Evolutionary conservation across 345 rosid species (phyloP).

Genomic region (Populus pruinosa): DNA sequence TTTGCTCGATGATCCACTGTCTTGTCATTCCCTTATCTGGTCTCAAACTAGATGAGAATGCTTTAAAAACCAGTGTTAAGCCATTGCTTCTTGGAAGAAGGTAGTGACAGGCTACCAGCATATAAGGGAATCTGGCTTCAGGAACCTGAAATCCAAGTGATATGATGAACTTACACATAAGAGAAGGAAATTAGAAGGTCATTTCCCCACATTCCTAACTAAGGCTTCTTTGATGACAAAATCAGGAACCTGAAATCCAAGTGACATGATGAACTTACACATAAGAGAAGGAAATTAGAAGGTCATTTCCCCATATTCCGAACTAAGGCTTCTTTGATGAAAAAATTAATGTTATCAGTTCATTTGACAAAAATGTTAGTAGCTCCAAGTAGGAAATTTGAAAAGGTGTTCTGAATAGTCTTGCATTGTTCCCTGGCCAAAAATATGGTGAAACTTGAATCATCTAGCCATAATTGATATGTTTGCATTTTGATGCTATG

Average conservation of each 20-base stretch:
- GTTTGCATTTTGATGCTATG: not conserved
- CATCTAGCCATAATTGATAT: not conserved
- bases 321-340: not conserved
- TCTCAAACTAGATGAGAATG: not conserved
- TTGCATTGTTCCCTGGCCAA: not conserved
- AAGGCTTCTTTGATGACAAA: not conserved
- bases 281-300: not conserved
- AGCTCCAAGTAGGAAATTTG: not conserved
- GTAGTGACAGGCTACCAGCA: not conserved
- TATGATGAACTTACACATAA: not conserved
- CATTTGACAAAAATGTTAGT: not conserved
- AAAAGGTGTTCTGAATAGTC: not conserved
- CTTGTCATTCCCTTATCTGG: not conserved
- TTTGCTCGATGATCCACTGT: not conserved
- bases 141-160: not conserved
- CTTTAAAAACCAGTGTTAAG: not conserved
- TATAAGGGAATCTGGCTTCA: not conserved
- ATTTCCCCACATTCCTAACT: not conserved
- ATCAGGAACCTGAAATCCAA: not conserved
- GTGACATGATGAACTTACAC: not conserved
- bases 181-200: not conserved
- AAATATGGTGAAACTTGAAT: not conserved
- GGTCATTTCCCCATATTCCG: not conserved
- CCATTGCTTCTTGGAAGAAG: not conserved
- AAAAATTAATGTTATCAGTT: not conserved